A percentile compares a stretch with the other conserved stretches of the same genome.
Evolutionary conservation across 1,284 basidiomycete species (phyloP).

Genomic region (Entoloma clypeatum): DNA sequence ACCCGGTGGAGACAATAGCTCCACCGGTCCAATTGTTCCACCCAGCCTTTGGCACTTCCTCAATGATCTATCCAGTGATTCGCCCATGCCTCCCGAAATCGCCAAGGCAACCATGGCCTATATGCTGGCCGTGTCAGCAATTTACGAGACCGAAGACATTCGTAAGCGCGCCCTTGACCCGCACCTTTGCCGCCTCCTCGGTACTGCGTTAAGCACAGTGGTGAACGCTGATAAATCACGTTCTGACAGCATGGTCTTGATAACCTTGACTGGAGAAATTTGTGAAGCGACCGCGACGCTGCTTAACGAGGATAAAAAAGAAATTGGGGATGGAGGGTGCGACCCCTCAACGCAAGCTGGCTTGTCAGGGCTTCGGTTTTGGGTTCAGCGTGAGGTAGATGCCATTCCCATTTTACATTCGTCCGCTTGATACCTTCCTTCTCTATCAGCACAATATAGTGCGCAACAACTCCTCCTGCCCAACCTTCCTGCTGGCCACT

Average conservation of each 20-base stretch:
- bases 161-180: background rate
- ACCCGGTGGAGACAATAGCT: background rate
- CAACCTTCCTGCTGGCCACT: conserved; percentile 26
- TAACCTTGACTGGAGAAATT: no score
- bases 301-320: conserved; percentile 6
- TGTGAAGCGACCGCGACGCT: no score
- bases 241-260: no score
- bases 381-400: conserved; percentile 13
- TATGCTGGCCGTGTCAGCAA: background rate
- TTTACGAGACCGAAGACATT: background rate
- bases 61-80: conserved; percentile 3
- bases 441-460: background rate
- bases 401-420: no score
- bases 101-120: background rate
- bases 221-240: no score
- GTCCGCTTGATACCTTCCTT: no score
- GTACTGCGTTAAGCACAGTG: no score
- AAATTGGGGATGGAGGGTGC: conserved; percentile 8
- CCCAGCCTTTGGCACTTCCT: conserved; percentile 12
- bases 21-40: conserved; percentile 12
- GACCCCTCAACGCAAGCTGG: conserved; percentile 17
- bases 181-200: no score
- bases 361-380: conserved; percentile 13
- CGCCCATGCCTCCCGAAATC: background rate
- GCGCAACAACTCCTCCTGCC: conserved; percentile 17